Base-by-base conservation (phyloP, 1,284 basidiomycete genomes). In the Trichosporon ovoides region DNA sequence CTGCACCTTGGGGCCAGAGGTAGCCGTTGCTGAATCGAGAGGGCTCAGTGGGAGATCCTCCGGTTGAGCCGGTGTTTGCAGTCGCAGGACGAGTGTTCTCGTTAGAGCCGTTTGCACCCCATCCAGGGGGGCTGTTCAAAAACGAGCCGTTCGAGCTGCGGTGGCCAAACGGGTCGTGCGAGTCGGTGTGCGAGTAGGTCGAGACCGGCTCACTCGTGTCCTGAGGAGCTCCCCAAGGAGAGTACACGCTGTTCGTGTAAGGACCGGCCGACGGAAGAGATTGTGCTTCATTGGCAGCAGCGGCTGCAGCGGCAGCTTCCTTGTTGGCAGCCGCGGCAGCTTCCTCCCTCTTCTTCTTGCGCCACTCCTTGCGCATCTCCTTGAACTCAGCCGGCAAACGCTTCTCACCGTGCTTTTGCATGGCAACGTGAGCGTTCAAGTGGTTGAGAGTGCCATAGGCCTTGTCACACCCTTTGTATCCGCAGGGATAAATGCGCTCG, bases 351-450 rank as follows among this genome's bases (percentile, higher is more conserved):
- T 94, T 97, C 68, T 86, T 84, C 78, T 90, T 91, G 55, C 92
- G 85, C 92, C 93, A 96, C 67, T 89, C 88, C 75, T 94, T 96
- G 63, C 94, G 85, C 73, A 96, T 86, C 70, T 97, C 95, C 75
- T 96, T 97, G 82, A 98, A 98, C 80, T 98, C 94, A 36, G 75
- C 68, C 6, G 81, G 81, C 24, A 80, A 72, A 16, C 81, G 69
- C 67, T 82, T 82, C 36, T 79, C 74, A 7, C 82, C 82, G 62
- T 83, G 82, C 69, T 81, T 82, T 67, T 82, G 81, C 79, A 82
- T 81, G 18, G 75, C 77, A 20, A 83, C 81, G 67, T 83, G 82
- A 19, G 81, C 81, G 57, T 83, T 83, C 61, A 83, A 68, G 66
- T 83, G 81, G 65, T 83, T 82, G 53, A 83, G 68, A 0, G 79